Percentiles rank a stretch among this genome's conserved stretches.
Conservation (phyloP, 2,329 filamentous ascomycete species). For the Hypoxylon sp. region DNA sequence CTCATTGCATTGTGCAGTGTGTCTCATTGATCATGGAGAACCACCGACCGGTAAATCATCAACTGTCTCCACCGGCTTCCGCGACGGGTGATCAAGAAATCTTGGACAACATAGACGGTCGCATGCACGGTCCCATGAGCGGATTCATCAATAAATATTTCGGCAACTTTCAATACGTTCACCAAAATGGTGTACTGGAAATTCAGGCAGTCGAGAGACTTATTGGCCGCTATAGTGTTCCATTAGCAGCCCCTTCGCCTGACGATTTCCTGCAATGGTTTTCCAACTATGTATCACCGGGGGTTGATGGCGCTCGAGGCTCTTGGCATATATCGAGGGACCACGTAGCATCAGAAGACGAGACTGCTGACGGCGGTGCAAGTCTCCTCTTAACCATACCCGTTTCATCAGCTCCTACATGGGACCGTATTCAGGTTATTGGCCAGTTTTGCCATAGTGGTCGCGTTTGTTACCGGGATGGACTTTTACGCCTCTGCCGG, state of each 20-base stretch:
- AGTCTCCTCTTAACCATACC: conserved; percentile 39
- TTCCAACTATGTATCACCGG: conserved; percentile 34
- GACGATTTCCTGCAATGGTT: conserved; percentile 43
- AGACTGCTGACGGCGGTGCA: conserved; percentile 27
- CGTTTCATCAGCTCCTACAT: conserved; percentile 27
- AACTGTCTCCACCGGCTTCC: conserved; percentile 17
- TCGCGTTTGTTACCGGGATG: conserved; percentile 39
- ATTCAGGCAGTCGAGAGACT: conserved; percentile 29
- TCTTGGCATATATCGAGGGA: conserved; percentile 38
- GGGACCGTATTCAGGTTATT: conserved; percentile 45
- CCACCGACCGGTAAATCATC: not conserved
- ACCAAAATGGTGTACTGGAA: conserved; percentile 32
- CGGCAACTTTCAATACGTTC: conserved; percentile 35
- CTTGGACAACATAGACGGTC: conserved; percentile 45
- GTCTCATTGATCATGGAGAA: conserved; percentile 1
- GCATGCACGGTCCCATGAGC: conserved; percentile 47
- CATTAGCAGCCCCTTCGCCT: conserved; percentile 34
- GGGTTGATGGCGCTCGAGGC: conserved; percentile 39
- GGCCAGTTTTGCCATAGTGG: conserved; percentile 41
- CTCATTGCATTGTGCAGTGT: not conserved
- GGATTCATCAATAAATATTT: conserved; percentile 48
- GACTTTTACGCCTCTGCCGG: conserved; percentile 44
- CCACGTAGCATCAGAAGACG: conserved; percentile 14
- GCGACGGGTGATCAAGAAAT: conserved; percentile 41
- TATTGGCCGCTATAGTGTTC: conserved; percentile 27